These are phyloP conservation scores for Cytospora chrysosperma DNA, from an alignment of 2,329 filamentous ascomycete genomes.

Conservation along the genomic window DNA sequence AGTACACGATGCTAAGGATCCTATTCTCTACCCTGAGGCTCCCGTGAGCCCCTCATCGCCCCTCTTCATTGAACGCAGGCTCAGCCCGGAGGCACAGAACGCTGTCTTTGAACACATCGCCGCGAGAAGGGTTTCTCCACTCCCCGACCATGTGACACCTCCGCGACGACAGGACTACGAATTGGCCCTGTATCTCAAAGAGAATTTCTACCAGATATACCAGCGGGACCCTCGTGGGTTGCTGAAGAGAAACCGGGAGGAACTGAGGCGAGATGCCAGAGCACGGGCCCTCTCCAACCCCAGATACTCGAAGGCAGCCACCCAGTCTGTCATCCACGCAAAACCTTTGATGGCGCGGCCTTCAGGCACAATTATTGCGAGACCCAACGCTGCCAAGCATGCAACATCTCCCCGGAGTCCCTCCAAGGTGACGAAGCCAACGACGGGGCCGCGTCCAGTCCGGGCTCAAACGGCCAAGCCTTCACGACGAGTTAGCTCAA, in stretches of 20 bases:
- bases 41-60: conserved; percentile 43
- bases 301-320: conserved; percentile 26
- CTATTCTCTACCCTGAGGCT: conserved; percentile 57
- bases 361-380: conserved; percentile 24
- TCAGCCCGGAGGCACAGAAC: conserved; percentile 37
- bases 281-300: conserved; percentile 39
- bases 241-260: conserved; percentile 50
- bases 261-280: conserved; percentile 48
- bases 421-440: conserved; percentile 37
- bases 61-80: conserved; percentile 48
- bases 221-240: conserved; percentile 45
- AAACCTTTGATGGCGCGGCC: conserved; percentile 32
- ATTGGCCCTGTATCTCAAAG: conserved; percentile 51
- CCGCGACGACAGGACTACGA: conserved; percentile 55
- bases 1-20: conserved; percentile 44
- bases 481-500: conserved; percentile 42
- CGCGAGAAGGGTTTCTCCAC: conserved; percentile 44
- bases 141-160: conserved; percentile 34
- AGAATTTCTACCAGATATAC: conserved; percentile 50
- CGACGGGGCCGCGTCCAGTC: conserved; percentile 37
- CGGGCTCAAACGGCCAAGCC: conserved; percentile 33
- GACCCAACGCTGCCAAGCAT: conserved; percentile 19
- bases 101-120: conserved; percentile 53
- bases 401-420: not conserved
- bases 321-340: conserved; percentile 41